Percentiles rank a stretch among this genome's conserved stretches.
phyloP scores from a whole-genome alignment of 2,329 filamentous ascomycete genomes.

The Clonostachys sp. region DNA sequence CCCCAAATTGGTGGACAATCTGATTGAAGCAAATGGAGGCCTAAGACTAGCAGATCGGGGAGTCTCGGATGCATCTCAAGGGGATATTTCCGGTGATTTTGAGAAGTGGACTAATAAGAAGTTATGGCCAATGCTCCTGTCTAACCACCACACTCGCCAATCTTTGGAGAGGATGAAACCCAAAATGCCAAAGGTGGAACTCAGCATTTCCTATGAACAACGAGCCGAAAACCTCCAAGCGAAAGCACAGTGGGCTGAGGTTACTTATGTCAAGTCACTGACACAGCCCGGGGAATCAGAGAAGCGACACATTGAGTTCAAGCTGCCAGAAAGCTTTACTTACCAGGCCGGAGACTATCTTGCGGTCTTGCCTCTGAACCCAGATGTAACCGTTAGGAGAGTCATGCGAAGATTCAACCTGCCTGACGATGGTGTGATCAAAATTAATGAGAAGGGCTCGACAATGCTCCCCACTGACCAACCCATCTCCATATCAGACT shows the following conservation, averaged over 20 bases:
- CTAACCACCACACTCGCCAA: too few relatives aligned
- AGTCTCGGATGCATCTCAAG: constrained; percentile 48
- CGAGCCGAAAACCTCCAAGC: constrained; percentile 40
- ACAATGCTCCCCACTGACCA: constrained; percentile 44
- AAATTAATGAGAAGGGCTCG: constrained; percentile 34
- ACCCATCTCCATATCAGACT: constrained; percentile 52
- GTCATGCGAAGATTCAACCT: constrained; percentile 58
- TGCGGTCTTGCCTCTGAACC: constrained; percentile 63
- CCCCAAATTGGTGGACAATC: constrained; percentile 50
- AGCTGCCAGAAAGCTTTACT: constrained; percentile 53
- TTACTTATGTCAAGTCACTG: constrained; percentile 46
- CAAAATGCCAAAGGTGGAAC: too few relatives aligned
- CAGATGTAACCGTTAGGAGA: constrained; percentile 50
- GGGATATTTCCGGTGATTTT: constrained; percentile 58
- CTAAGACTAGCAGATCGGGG: constrained; percentile 32
- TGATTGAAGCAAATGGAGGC: constrained; percentile 25
- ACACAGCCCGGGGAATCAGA: constrained; percentile 34
- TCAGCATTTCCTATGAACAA: too few relatives aligned
- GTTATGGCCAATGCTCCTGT: constrained; percentile 35
- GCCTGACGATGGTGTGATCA: constrained; percentile 57
- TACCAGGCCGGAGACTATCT: constrained; percentile 71
- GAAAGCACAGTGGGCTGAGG: constrained; percentile 57
- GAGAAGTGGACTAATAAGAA: constrained; percentile 57
- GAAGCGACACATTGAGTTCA: constrained; percentile 58
- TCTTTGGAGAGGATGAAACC: too few relatives aligned